These are phyloP conservation scores for Elongisporangium senticosum DNA, from an alignment of 352 stramenopile species.

Conservation along the genomic window DNA sequence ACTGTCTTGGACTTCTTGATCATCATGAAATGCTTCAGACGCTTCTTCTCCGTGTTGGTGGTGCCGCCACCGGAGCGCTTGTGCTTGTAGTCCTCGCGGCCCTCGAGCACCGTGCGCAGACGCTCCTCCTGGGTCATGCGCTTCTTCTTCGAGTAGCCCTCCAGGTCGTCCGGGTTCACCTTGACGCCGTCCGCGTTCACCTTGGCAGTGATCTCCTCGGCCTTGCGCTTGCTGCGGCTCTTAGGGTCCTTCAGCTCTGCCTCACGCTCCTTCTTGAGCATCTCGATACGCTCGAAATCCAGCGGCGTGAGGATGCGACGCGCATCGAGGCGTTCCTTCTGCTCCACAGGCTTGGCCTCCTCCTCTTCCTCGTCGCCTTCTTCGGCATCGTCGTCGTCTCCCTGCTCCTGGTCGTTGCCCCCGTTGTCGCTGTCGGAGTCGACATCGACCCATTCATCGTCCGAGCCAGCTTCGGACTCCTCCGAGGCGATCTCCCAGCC, in stretches of 20 bases:
- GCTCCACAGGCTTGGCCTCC: slow-evolving; percentile 17
- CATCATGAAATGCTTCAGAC: slow-evolving; percentile 98
- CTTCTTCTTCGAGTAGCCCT: slow-evolving; percentile 89
- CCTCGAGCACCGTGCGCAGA: slow-evolving; percentile 79
- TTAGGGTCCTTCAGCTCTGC: slow-evolving; percentile 78
- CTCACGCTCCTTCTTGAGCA: slow-evolving; percentile 87
- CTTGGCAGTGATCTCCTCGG: slow-evolving; percentile 59
- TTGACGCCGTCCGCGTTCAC: slow-evolving; percentile 46
- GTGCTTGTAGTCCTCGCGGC: slow-evolving; percentile 89
- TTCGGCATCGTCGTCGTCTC: slow-evolving; percentile 34
- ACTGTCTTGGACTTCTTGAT: slow-evolving; percentile 92
- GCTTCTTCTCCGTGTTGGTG: slow-evolving; percentile 97
- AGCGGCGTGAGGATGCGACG: slow-evolving; percentile 85
- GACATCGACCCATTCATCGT: slow-evolving; percentile 73
- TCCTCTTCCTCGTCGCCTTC: slow-evolving; percentile 42
- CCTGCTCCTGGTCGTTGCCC: slow-evolving; percentile 26
- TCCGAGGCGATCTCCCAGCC: slow-evolving; percentile 76
- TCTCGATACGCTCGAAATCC: slow-evolving; percentile 87
- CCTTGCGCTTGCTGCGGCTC: slow-evolving; percentile 72
- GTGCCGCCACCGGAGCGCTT: slow-evolving; percentile 92
- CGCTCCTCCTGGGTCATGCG: slow-evolving; percentile 83
- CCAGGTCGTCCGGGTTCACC: slow-evolving; percentile 72
- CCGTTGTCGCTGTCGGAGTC: slow-evolving; percentile 54
- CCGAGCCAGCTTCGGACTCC: slow-evolving; percentile 54
- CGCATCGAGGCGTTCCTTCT: slow-evolving; percentile 82